A percentile compares a stretch with the other conserved stretches of the same genome.
These are phyloP conservation scores for Candida taoyuanica DNA, from an alignment of 805 yeast species.

Conservation along the genomic window DNA sequence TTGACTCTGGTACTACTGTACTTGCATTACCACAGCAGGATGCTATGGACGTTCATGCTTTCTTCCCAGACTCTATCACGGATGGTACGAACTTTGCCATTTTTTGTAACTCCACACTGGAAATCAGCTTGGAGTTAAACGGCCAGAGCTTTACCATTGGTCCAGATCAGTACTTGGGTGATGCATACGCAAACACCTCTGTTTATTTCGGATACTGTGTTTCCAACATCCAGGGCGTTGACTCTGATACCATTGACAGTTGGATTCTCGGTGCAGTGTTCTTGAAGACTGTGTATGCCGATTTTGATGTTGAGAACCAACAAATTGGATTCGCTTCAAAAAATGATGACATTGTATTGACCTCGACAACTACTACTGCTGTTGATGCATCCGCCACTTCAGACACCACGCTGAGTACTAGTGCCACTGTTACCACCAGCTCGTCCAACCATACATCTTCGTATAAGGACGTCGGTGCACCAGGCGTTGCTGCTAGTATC, in stretches of 20 bases:
- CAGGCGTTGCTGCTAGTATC: conserved; percentile 1
- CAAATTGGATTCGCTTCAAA: conserved; percentile 51
- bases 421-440: conserved; percentile 2
- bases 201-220: conserved; percentile 50
- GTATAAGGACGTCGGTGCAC: conserved; percentile 9
- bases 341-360: conserved; percentile 27
- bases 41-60: conserved; percentile 49
- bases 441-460: conserved; percentile 6
- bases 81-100: conserved; percentile 64
- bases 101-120: conserved; percentile 45
- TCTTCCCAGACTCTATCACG: conserved; percentile 43
- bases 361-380: conserved; percentile 22
- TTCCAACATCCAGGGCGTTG: conserved; percentile 59
- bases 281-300: conserved; percentile 49
- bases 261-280: conserved; percentile 70
- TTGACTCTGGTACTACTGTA: conserved; percentile 68
- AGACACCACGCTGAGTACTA: background rate
- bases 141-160: conserved; percentile 41
- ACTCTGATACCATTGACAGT: conserved; percentile 32
- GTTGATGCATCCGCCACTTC: conserved; percentile 2
- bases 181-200: conserved; percentile 34
- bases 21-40: conserved; percentile 51
- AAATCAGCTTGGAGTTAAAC: conserved; percentile 38
- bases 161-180: conserved; percentile 45
- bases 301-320: conserved; percentile 49